Evolutionary conservation across 1,284 basidiomycete genomes (phyloP).

Genomic region (Ganoderma sinense): DNA sequence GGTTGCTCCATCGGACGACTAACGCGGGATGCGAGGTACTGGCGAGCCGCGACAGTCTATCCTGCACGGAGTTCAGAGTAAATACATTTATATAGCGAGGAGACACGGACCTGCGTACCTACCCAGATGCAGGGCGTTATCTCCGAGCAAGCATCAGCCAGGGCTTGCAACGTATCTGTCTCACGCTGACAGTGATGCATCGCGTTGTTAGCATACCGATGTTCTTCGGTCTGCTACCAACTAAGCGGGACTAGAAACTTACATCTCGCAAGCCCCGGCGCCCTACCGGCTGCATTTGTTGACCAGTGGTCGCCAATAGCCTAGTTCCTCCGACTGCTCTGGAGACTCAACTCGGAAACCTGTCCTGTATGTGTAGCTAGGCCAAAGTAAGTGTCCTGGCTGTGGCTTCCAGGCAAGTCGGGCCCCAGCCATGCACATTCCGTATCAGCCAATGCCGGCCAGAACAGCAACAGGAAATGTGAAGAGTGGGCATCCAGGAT

Average conservation of each 20-base stretch:
- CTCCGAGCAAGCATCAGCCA: not conserved
- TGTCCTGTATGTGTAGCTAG: too few relatives aligned
- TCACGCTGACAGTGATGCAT: not conserved
- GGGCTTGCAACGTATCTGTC: not conserved
- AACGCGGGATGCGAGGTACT: not conserved
- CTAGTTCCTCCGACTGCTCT: too few relatives aligned
- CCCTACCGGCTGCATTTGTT: too few relatives aligned
- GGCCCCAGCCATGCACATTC: too few relatives aligned
- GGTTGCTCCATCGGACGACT: not conserved
- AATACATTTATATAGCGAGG: not conserved
- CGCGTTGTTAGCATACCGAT: not conserved
- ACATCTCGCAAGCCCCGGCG: not conserved
- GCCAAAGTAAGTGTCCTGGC: too few relatives aligned
- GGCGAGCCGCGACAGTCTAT: too few relatives aligned
- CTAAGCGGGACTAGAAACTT: not conserved
- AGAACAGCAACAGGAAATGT: too few relatives aligned
- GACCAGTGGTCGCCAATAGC: too few relatives aligned
- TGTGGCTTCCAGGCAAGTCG: too few relatives aligned
- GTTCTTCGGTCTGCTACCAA: not conserved
- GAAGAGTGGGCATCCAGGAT: too few relatives aligned
- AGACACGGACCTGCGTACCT: not conserved
- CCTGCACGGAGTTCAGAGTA: not conserved
- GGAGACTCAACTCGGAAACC: too few relatives aligned
- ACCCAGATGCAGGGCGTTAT: not conserved
- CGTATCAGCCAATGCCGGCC: too few relatives aligned